These are phyloP conservation scores for Talaromyces wortmannii DNA, from an alignment of 495 filamentous ascomycete genomes.

Conservation along the genomic window DNA sequence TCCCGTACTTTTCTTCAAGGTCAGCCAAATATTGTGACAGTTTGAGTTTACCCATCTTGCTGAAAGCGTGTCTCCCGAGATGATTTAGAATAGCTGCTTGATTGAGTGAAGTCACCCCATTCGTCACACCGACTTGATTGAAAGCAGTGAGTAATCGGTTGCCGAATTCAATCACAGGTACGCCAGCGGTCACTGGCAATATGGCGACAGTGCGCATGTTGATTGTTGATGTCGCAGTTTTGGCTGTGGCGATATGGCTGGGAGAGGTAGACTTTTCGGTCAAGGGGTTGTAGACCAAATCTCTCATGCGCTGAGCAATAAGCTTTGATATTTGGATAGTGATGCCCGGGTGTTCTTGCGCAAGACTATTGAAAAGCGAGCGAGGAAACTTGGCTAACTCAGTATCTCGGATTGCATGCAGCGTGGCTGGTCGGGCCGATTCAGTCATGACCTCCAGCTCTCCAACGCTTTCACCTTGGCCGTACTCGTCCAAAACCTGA, in stretches of 20 bases:
- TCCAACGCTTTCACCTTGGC: constrained; percentile 95
- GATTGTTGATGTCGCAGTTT: constrained; percentile 74
- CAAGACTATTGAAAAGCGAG: constrained; percentile 94
- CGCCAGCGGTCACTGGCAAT: constrained; percentile 81
- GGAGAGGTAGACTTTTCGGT: constrained; percentile 52
- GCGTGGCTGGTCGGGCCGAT: constrained; percentile 75
- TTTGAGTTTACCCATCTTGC: constrained; percentile 93
- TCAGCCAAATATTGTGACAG: constrained; percentile 94
- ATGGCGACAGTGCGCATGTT: constrained; percentile 93
- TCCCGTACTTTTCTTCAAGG: constrained; percentile 92
- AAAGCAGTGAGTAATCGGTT: constrained; percentile 81
- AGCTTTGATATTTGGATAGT: constrained; percentile 99
- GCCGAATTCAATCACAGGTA: constrained; percentile 94
- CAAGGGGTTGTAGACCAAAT: constrained; percentile 74
- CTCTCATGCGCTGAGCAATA: constrained; percentile 90
- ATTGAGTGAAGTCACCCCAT: constrained; percentile 88
- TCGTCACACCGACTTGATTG: constrained; percentile 76
- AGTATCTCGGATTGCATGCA: constrained; percentile 94
- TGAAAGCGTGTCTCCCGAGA: constrained; percentile 91
- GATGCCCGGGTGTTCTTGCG: constrained; percentile 93
- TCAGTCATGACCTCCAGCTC: constrained; percentile 97
- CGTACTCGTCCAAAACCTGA: constrained; percentile 86
- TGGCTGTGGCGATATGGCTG: constrained; percentile 45
- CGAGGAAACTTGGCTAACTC: constrained; percentile 94
- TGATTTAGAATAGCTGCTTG: constrained; percentile 92